These are phyloP conservation scores for Backusella australiensis DNA, from an alignment of 192 early-diverging fungal species.

Conservation along the genomic window DNA sequence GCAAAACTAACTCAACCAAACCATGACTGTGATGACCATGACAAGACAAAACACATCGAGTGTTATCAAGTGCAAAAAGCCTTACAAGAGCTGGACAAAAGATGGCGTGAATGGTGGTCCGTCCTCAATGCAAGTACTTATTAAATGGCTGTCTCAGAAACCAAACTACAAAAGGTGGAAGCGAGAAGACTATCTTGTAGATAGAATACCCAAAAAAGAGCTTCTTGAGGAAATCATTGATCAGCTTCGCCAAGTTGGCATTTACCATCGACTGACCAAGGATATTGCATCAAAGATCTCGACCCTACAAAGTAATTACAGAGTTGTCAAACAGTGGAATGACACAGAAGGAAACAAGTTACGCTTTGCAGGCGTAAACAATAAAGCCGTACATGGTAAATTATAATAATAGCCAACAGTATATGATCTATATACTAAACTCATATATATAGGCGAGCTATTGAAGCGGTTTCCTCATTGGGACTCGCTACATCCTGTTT, in stretches of 20 bases:
- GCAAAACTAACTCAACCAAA: background rate
- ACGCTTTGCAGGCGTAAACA: background rate
- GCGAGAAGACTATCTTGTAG: background rate
- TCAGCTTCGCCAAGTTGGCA: conserved; percentile 2
- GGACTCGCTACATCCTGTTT: background rate
- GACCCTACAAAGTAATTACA: conserved; percentile 11
- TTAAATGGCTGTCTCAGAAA: conserved; percentile 9
- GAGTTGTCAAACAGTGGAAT: conserved; percentile 2
- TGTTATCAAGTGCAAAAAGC: conserved; percentile 11
- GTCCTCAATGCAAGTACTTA: conserved; percentile 14
- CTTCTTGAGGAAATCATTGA: conserved; percentile 15
- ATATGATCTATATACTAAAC: background rate
- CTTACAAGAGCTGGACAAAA: conserved; percentile 22
- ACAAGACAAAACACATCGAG: background rate
- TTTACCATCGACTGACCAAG: conserved; percentile 16
- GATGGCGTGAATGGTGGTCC: conserved; percentile 12
- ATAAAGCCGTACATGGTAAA: conserved; percentile 7
- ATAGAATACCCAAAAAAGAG: conserved; percentile 11
- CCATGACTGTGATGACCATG: background rate
- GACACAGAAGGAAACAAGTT: conserved; percentile 5
- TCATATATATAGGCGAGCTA: background rate
- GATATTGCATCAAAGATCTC: conserved; percentile 19
- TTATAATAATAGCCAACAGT: background rate
- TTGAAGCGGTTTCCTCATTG: conserved; percentile 12
- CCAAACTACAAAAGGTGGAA: conserved; percentile 7